Evolutionary conservation across 2,329 filamentous ascomycete genomes (phyloP).

Genomic region (Aureobasidium sp.): DNA sequence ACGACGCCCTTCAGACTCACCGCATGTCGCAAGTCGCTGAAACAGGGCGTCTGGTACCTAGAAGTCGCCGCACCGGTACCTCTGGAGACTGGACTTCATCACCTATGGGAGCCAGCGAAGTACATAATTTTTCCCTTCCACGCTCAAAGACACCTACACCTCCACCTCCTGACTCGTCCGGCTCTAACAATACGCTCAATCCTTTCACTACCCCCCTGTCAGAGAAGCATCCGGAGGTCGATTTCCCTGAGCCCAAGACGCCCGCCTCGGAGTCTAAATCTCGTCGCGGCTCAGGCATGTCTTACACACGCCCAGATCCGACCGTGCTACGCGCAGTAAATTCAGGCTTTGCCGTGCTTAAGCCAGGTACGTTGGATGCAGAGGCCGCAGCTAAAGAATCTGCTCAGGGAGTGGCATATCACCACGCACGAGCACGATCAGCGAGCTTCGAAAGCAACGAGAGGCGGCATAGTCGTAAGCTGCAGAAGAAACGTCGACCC

Average conservation of each 20-base stretch:
- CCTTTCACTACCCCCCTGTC: slow-evolving; percentile 11
- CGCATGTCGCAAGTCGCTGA: slow-evolving; percentile 45
- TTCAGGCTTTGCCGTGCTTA: slow-evolving; percentile 31
- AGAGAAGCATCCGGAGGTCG: slow-evolving; percentile 7
- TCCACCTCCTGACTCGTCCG: slow-evolving; percentile 5
- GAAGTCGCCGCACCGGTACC: slow-evolving; percentile 32
- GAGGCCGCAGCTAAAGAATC: slow-evolving; percentile 17
- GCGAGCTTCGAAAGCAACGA: neutral
- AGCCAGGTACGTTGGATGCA: slow-evolving; percentile 25
- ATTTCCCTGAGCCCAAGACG: neutral
- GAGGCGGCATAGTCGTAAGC: slow-evolving; percentile 18
- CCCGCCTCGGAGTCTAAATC: neutral
- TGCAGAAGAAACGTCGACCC: slow-evolving; percentile 27
- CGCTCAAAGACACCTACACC: neutral
- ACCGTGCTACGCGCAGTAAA: slow-evolving; percentile 17
- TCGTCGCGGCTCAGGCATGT: neutral
- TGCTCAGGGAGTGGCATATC: neutral
- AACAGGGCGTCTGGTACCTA: slow-evolving; percentile 41
- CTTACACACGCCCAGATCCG: slow-evolving; percentile 13
- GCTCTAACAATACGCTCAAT: neutral
- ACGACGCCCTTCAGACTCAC: slow-evolving; percentile 37
- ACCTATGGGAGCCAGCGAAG: neutral
- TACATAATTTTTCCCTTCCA: slow-evolving; percentile 9
- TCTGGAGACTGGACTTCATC: slow-evolving; percentile 33
- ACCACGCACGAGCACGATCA: neutral